Evolutionary conservation across 495 filamentous ascomycete genomes (phyloP).

Genomic region (Rusavskia elegans): DNA sequence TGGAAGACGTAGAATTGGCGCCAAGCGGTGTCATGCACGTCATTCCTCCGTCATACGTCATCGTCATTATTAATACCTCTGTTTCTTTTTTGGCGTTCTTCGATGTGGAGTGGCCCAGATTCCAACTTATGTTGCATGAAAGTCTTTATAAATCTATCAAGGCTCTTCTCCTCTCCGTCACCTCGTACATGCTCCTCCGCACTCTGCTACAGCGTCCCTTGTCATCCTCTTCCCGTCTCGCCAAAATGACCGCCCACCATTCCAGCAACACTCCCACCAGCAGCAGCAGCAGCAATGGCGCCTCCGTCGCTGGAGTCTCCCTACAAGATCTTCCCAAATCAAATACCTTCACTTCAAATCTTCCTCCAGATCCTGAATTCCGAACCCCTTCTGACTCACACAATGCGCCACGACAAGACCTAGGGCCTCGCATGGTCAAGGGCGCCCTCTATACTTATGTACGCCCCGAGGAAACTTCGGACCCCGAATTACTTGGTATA

Average conservation of each 20-base stretch:
- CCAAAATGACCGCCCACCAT: slow-evolving; percentile 39
- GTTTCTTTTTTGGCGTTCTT: background rate
- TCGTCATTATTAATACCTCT: too few relatives aligned
- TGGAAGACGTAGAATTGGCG: too few relatives aligned
- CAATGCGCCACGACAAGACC: slow-evolving; percentile 53
- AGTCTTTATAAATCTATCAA: background rate
- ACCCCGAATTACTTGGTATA: slow-evolving; percentile 64
- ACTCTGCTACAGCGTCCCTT: slow-evolving; percentile 12
- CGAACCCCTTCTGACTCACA: slow-evolving; percentile 68
- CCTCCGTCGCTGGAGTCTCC: slow-evolving; percentile 19
- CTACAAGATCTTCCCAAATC: slow-evolving; percentile 70
- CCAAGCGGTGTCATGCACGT: too few relatives aligned
- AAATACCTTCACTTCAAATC: slow-evolving; percentile 62
- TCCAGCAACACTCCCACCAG: slow-evolving; percentile 21
- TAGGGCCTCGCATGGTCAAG: slow-evolving; percentile 73
- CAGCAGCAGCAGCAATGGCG: slow-evolving; percentile 5
- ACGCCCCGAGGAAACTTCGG: slow-evolving; percentile 51
- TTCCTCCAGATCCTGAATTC: slow-evolving; percentile 65
- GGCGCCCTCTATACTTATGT: slow-evolving; percentile 83
- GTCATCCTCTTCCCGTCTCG: slow-evolving; percentile 19
- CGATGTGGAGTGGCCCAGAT: background rate
- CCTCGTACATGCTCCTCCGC: slow-evolving; percentile 24
- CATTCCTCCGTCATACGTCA: too few relatives aligned
- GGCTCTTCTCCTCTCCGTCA: background rate
- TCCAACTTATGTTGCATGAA: background rate